Evolutionary conservation across 2,329 filamentous ascomycete genomes (phyloP), one percentile per base, ranked within the genome.

Genomic region (Colletotrichum aenigma): DNA sequence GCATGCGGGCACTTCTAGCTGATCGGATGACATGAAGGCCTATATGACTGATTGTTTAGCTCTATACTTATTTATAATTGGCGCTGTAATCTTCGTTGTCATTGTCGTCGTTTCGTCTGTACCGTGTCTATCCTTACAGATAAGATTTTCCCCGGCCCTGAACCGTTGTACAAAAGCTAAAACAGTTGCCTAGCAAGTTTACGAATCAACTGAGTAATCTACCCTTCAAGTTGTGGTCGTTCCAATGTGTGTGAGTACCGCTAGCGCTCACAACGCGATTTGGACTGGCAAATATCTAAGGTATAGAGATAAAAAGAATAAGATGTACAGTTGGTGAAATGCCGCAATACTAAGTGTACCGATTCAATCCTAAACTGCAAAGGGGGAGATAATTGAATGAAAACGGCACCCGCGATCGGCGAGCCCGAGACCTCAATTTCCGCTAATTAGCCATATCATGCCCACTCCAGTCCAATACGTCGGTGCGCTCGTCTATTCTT

Each of bases 281-380:
- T 48, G 3, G 9, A n/a, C 5, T 10, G 3, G 0, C 18, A 48
- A 0, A 7, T 48, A 12, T 6, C 0, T 12, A 48, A n/a, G 18
- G 1, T 4, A n/a, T 4, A 18, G 18, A 48, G 38, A 21, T n/a
- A n/a, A n/a, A 0, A n/a, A n/a, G 9, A 21, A 52, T 52, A 7
- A 4, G 6, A 52, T 1, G n/a, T 21, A 0, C 43, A 48, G 1
- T 21, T 48, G 43, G 43, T 52, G 2, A 12, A 52, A 21, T 52
- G 6, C 10, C 12, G 6, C 38, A 48, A 0, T 52, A 0, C n/a
- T 21, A 13, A 12, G 6, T 13, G 10, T 21, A 13, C 10, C 12
- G 12, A 21, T 13, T 21, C 43, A 52, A 52, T 7, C 10, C 10
- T 10, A 52, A 52, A 52, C 43, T 52, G n/a, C 6, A 52, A 48